Conservation (phyloP, 345 rosid genomes). For the Fremontodendron californicum region DNA sequence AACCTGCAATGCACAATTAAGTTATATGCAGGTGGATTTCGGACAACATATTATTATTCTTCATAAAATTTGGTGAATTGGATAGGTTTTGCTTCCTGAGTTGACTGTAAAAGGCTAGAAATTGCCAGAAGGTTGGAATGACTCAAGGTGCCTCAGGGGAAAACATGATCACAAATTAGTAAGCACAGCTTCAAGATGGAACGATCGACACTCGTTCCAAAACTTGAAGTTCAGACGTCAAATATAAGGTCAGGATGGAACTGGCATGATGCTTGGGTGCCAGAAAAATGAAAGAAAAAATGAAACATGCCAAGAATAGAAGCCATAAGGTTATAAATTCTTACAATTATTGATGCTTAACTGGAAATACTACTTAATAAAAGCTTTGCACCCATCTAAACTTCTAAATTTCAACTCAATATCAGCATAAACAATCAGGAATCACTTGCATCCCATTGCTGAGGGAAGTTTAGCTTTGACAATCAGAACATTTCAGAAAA, state of each 20-base stretch:
- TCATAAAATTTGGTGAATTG: background rate
- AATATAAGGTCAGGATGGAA: background rate
- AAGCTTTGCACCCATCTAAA: too few relatives aligned
- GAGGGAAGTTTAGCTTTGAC: too few relatives aligned
- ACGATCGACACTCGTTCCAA: background rate
- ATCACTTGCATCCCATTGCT: too few relatives aligned
- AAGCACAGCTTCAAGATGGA: slow-evolving; percentile 38
- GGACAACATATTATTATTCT: background rate
- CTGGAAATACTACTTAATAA: too few relatives aligned
- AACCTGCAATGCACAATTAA: background rate
- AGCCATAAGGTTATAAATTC: background rate
- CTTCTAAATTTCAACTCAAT: too few relatives aligned
- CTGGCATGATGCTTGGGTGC: too few relatives aligned
- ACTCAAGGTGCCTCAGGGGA: background rate
- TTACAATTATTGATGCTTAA: too few relatives aligned
- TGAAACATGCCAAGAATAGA: background rate
- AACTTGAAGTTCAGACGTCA: background rate
- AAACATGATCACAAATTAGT: slow-evolving; percentile 7
- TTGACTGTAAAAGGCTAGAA: background rate
- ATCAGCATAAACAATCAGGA: too few relatives aligned
- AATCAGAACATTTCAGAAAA: too few relatives aligned
- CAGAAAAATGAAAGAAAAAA: slow-evolving; percentile 21
- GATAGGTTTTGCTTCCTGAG: background rate
- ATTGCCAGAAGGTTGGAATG: too few relatives aligned
- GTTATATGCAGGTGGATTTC: background rate